phyloP scores from a whole-genome alignment of 352 stramenopile species.

The Salisapilia sapeloensis region DNA sequence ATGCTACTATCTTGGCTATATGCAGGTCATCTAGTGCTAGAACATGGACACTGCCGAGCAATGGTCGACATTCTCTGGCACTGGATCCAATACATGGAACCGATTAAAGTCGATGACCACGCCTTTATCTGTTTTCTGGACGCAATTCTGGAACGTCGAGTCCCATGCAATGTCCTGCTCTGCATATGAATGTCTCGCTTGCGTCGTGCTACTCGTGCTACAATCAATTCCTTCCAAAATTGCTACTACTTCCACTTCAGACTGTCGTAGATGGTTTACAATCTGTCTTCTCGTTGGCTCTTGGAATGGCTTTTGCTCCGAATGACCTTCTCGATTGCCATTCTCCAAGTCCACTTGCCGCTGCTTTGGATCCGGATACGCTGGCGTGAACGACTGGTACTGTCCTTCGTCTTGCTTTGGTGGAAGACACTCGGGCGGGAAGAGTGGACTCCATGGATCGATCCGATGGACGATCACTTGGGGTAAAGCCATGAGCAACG shows the following conservation, averaged over 20 bases:
- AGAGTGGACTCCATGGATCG: slow-evolving; percentile 70
- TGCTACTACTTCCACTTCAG: slow-evolving; percentile 62
- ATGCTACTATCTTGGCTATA: no score
- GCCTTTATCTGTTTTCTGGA: slow-evolving; percentile 27
- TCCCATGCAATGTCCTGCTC: slow-evolving; percentile 71
- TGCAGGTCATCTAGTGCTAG: no score
- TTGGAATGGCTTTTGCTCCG: slow-evolving; percentile 16
- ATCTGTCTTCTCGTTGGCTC: slow-evolving; percentile 58
- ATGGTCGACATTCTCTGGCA: slow-evolving; percentile 23
- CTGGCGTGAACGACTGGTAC: slow-evolving; percentile 29
- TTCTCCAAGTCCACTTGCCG: slow-evolving; percentile 70
- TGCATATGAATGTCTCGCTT: slow-evolving; percentile 68
- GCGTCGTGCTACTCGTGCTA: slow-evolving; percentile 79
- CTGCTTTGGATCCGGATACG: slow-evolving; percentile 57
- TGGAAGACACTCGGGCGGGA: slow-evolving; percentile 59
- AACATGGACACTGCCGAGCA: no score
- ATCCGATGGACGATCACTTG: slow-evolving; percentile 75
- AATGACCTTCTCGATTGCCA: slow-evolving; percentile 51
- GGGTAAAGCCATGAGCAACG: slow-evolving; percentile 69
- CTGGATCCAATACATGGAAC: slow-evolving; percentile 58
- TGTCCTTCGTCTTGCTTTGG: slow-evolving; percentile 7
- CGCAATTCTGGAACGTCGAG: slow-evolving; percentile 58
- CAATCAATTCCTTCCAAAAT: slow-evolving; percentile 74
- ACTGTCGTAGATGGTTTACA: slow-evolving; percentile 37
- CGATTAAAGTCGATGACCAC: slow-evolving; percentile 69